Percentiles rank a stretch among this genome's conserved stretches.
These are phyloP conservation scores for Vanrija sp. DNA, from an alignment of 1,284 basidiomycete genomes.

Conservation along the genomic window DNA sequence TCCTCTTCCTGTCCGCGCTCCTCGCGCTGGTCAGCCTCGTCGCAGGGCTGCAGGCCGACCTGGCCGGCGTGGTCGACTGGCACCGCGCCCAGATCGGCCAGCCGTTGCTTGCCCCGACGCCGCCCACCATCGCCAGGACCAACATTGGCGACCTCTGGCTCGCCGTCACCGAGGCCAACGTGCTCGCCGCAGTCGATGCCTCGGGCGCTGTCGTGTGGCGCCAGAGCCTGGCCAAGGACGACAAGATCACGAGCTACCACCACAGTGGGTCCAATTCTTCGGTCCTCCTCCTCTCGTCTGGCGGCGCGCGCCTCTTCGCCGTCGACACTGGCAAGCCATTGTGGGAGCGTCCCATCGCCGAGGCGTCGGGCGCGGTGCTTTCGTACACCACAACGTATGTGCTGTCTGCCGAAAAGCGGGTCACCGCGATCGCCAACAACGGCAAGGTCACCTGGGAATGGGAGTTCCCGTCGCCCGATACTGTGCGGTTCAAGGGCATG, in stretches of 20 bases:
- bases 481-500: slow-evolving; percentile 57
- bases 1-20: slow-evolving; percentile 4
- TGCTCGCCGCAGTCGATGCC: slow-evolving; percentile 69
- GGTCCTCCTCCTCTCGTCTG: slow-evolving; percentile 67
- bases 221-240: slow-evolving; percentile 63
- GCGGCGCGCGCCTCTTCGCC: slow-evolving; percentile 66
- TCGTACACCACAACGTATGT: slow-evolving; percentile 34
- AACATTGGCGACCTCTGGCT: slow-evolving; percentile 40
- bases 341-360: slow-evolving; percentile 57
- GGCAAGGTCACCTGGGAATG: slow-evolving; percentile 38
- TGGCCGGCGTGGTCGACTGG: slow-evolving; percentile 81
- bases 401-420: slow-evolving; percentile 33
- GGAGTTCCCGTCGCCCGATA: slow-evolving; percentile 31
- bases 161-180: slow-evolving; percentile 69
- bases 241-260: slow-evolving; percentile 67
- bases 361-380: slow-evolving; percentile 53
- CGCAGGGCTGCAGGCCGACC: slow-evolving; percentile 39
- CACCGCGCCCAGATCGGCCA: slow-evolving; percentile 69
- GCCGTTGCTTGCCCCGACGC: slow-evolving; percentile 52
- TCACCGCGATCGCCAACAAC: slow-evolving; percentile 27
- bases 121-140: slow-evolving; percentile 38
- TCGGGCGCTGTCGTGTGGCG: slow-evolving; percentile 80
- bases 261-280: slow-evolving; percentile 50
- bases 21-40: slow-evolving; percentile 7
- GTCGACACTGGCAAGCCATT: slow-evolving; percentile 63